Evolutionary conservation across 1,139 yeast genomes (phyloP).

Genomic region (Fermentozyma sake): DNA sequence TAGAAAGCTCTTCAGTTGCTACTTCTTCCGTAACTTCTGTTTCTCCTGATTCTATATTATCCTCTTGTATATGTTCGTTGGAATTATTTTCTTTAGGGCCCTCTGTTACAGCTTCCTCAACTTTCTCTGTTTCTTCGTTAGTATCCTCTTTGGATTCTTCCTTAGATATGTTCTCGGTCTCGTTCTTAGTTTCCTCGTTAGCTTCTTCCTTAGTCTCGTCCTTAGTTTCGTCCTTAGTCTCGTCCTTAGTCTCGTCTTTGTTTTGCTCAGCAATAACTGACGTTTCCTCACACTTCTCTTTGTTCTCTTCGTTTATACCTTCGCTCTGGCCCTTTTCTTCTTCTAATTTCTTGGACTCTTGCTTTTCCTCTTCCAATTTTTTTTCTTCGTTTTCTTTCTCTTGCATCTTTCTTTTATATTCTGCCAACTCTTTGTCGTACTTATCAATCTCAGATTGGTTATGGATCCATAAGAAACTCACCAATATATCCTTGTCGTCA

Average conservation of each 20-base stretch:
- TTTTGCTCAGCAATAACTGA: constrained; percentile 5
- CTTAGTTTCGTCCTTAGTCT: constrained; percentile 4
- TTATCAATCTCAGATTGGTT: constrained; percentile 46
- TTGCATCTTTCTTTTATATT: constrained; percentile 18
- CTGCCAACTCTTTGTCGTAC: constrained; percentile 37
- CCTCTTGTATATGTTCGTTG: constrained; percentile 4
- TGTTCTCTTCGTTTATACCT: constrained; percentile 17
- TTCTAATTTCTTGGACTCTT: constrained; percentile 18
- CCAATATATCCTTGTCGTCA: constrained; percentile 41
- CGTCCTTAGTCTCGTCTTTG: constrained; percentile 2
- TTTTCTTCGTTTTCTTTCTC: constrained; percentile 21
- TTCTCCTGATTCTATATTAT: constrained; percentile 4
- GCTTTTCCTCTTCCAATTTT: constrained; percentile 22
- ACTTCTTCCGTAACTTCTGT: too few relatives aligned
- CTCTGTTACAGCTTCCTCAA: constrained; percentile 2
- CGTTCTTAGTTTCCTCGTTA: constrained; percentile 3
- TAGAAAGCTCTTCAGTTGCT: too few relatives aligned
- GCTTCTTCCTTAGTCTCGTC: constrained; percentile 4
- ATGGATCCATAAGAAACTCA: constrained; percentile 64
- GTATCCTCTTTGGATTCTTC: not conserved
- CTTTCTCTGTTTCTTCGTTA: not conserved
- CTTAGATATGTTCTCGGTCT: not conserved
- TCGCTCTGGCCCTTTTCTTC: constrained; percentile 15
- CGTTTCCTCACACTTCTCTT: constrained; percentile 9
- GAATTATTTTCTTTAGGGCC: constrained; percentile 1